These are phyloP conservation scores for Hortaea werneckii DNA, from an alignment of 2,329 filamentous ascomycete genomes.

Conservation along the genomic window DNA sequence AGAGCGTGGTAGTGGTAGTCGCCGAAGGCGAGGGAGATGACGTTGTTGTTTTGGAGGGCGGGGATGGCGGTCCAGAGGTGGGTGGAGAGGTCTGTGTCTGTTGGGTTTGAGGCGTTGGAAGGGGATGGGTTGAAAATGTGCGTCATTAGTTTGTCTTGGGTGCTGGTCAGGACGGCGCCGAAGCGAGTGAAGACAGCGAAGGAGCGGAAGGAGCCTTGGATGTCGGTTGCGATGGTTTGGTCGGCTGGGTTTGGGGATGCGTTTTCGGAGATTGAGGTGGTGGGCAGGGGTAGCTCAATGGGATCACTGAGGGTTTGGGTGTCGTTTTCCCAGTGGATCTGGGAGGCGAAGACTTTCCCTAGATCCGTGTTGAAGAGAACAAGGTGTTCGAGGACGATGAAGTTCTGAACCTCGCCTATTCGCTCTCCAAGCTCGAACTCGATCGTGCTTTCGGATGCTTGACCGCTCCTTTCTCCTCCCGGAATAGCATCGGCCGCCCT, in stretches of 20 bases:
- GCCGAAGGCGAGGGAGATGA: constrained; percentile 45
- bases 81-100: constrained; percentile 10
- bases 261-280: constrained; percentile 2
- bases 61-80: constrained; percentile 33
- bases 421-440: constrained; percentile 23
- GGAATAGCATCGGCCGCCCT: constrained; percentile 19
- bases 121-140: constrained; percentile 9
- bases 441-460: not conserved
- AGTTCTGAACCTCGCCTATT: constrained; percentile 39
- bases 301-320: constrained; percentile 28
- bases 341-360: constrained; percentile 40
- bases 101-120: not conserved
- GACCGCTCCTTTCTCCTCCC: constrained; percentile 2
- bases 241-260: not conserved
- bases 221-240: constrained; percentile 27
- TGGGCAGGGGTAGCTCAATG: constrained; percentile 32
- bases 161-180: constrained; percentile 40
- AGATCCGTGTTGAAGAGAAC: constrained; percentile 43
- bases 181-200: constrained; percentile 41
- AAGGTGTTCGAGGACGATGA: constrained; percentile 40
- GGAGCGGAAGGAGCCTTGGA: constrained; percentile 44
- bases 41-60: constrained; percentile 40
- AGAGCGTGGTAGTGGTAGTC: constrained; percentile 48
- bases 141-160: constrained; percentile 34
- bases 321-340: constrained; percentile 24